Conservation (phyloP, 1,284 basidiomycete genomes). For the Rhodotorula sp. region DNA sequence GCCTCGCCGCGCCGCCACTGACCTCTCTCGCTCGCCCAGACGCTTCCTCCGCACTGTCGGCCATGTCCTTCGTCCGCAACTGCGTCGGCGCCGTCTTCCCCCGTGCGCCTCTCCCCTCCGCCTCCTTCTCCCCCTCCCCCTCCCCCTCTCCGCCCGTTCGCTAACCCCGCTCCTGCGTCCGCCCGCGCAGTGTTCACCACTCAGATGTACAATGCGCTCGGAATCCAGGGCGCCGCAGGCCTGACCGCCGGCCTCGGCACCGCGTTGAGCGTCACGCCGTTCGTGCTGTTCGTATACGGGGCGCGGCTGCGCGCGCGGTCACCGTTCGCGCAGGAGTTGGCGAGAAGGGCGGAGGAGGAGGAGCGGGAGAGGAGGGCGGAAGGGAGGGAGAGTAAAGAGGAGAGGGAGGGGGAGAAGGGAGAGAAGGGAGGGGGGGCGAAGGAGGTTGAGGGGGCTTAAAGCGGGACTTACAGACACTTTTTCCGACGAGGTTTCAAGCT, state of each 20-base stretch:
- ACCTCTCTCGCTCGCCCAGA: slow-evolving; percentile 11
- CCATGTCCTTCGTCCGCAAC: slow-evolving; percentile 38
- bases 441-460: neutral
- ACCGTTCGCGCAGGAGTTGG: slow-evolving; percentile 57
- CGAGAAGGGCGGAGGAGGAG: slow-evolving; percentile 69
- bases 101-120: slow-evolving; percentile 1
- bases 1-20: too few species aligned
- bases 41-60: slow-evolving; percentile 46
- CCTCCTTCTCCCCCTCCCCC: neutral
- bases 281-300: slow-evolving; percentile 37
- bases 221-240: slow-evolving; percentile 33
- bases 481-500: neutral
- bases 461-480: neutral
- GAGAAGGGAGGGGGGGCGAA: neutral
- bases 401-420: neutral
- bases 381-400: slow-evolving; percentile 58
- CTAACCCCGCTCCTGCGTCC: too few species aligned
- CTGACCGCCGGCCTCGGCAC: slow-evolving; percentile 34
- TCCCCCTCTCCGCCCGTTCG: too few species aligned
- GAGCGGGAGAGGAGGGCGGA: slow-evolving; percentile 55
- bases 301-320: slow-evolving; percentile 22
- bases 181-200: slow-evolving; percentile 14
- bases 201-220: slow-evolving; percentile 32
- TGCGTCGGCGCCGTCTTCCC: slow-evolving; percentile 25
- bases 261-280: slow-evolving; percentile 32